Evolutionary conservation across 116 monocot genomes (phyloP).

Genomic region (Zostera marina): DNA sequence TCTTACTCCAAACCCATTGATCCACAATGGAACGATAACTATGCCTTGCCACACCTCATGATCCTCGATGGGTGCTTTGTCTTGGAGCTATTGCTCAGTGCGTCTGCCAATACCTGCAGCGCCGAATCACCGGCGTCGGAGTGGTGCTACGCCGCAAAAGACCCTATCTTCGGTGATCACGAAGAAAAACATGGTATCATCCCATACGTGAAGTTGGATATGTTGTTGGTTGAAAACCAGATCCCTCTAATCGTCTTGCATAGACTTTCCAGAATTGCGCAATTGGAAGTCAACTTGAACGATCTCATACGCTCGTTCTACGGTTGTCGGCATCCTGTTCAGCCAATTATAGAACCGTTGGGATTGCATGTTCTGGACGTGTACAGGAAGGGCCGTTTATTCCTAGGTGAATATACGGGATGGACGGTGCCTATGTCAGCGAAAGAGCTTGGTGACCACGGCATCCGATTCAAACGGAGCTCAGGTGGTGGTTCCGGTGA

Average conservation of each 20-base stretch:
- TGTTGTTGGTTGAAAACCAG: conserved; percentile 21
- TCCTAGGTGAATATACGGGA: background rate
- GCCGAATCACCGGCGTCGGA: background rate
- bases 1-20: conserved; percentile 4
- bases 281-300: conserved; percentile 1
- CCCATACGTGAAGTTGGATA: conserved; percentile 8
- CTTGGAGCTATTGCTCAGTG: background rate
- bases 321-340: background rate
- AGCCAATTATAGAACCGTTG: background rate
- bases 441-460: conserved; percentile 2
- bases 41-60: conserved; percentile 4
- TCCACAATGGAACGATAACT: background rate
- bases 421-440: conserved; percentile 3
- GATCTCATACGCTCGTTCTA: background rate
- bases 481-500: background rate
- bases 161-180: background rate
- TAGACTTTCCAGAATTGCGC: background rate
- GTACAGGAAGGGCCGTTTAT: conserved; percentile 5
- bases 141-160: background rate
- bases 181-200: background rate
- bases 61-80: conserved; percentile 16
- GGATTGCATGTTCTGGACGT: conserved; percentile 9
- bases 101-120: background rate
- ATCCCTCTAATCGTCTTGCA: conserved; percentile 9
- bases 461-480: background rate